phyloP scores from a whole-genome alignment of 23 red algal species.

The Gracilaria domingensis region DNA sequence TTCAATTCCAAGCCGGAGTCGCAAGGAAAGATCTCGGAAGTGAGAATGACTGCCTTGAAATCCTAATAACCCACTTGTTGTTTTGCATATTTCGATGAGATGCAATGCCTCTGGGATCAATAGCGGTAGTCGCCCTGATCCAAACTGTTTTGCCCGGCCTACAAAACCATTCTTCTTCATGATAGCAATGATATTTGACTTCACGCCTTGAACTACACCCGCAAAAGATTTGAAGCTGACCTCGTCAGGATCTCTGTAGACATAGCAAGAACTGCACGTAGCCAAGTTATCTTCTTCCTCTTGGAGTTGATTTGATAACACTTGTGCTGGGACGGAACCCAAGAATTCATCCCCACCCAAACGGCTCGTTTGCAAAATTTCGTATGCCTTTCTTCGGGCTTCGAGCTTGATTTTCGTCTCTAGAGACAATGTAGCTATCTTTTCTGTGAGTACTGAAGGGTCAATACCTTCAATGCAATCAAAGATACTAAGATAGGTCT shows the following conservation, averaged over 20 bases:
- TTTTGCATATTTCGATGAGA: constrained; percentile 17
- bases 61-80: not conserved
- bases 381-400: constrained; percentile 12
- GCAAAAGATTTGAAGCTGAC: not conserved
- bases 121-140: not conserved
- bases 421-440: not conserved
- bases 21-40: constrained; percentile 50
- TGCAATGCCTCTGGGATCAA: constrained; percentile 35
- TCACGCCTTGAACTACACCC: not conserved
- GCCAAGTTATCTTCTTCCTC: not conserved
- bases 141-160: not conserved
- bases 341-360: constrained; percentile 9
- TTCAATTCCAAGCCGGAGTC: constrained; percentile 34
- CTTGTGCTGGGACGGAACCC: not conserved
- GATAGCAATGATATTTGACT: not conserved
- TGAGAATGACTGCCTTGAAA: constrained; percentile 25
- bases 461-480: constrained; percentile 6
- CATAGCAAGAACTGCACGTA: not conserved
- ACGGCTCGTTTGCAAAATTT: not conserved
- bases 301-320: not conserved
- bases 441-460: constrained; percentile 18
- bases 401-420: constrained; percentile 4
- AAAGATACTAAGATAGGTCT: not conserved
- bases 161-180: constrained; percentile 10
- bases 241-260: constrained; percentile 18